phyloP scores from a whole-genome alignment of 2,329 filamentous ascomycete species.

The Sporothrix variecibatus region DNA sequence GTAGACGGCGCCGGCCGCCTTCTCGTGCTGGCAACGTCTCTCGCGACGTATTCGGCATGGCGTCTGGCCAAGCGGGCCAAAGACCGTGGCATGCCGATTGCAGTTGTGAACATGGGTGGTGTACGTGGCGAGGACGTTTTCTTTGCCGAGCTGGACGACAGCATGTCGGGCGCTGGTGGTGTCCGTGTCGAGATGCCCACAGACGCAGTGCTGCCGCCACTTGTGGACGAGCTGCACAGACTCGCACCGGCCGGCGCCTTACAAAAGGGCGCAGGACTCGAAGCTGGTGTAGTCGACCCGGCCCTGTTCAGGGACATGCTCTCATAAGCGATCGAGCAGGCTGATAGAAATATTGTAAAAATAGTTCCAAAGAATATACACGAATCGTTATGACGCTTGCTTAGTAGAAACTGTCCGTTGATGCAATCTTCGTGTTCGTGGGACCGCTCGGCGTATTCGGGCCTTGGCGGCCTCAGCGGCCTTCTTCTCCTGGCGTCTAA shows the following conservation, averaged over 20 bases:
- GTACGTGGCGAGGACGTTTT: constrained; percentile 77
- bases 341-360: constrained; percentile 29
- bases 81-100: constrained; percentile 81
- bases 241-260: constrained; percentile 29
- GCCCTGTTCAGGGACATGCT: constrained; percentile 61
- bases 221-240: constrained; percentile 54
- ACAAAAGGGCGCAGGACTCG: not conserved
- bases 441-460: not conserved
- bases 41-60: constrained; percentile 96
- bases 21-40: constrained; percentile 81
- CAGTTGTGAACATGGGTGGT: constrained; percentile 84
- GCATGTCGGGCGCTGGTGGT: constrained; percentile 53
- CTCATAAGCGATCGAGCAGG: constrained; percentile 43
- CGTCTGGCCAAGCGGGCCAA: constrained; percentile 80
- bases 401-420: constrained; percentile 32
- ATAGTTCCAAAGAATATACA: constrained; percentile 29
- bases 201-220: constrained; percentile 57
- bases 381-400: not conserved
- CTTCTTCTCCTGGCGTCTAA: constrained; percentile 46
- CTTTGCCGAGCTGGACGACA: constrained; percentile 58
- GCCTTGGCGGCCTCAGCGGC: constrained; percentile 35
- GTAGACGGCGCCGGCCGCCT: constrained; percentile 76
- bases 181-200: constrained; percentile 61
- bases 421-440: constrained; percentile 22
- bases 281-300: constrained; percentile 35